phyloP scores from a whole-genome alignment of 805 yeast species.

The Kazachstania martiniae region DNA sequence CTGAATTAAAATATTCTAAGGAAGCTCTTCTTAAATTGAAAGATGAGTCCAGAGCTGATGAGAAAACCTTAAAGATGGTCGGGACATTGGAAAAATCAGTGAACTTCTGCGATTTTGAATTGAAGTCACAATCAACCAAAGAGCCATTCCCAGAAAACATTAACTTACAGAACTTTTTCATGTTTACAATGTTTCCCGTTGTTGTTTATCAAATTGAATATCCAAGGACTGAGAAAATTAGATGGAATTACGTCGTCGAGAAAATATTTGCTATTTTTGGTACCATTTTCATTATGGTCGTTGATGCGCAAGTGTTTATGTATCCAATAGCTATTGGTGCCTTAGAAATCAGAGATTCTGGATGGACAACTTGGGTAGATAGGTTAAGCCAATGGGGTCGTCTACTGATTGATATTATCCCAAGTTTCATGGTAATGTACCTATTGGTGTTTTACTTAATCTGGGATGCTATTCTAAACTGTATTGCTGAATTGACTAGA shows the following conservation, averaged over 20 bases:
- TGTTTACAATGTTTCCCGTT: conserved; percentile 82
- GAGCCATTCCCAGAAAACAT: conserved; percentile 64
- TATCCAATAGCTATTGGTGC: conserved; percentile 66
- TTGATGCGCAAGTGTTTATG: conserved; percentile 65
- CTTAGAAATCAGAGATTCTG: conserved; percentile 42
- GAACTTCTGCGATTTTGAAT: conserved; percentile 60
- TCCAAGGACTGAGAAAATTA: conserved; percentile 61
- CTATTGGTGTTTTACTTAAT: conserved; percentile 75
- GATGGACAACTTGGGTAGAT: conserved; percentile 14
- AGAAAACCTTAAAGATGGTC: conserved; percentile 7
- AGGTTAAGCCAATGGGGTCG: conserved; percentile 18
- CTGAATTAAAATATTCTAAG: conserved; percentile 43
- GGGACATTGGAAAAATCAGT: conserved; percentile 36
- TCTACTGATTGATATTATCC: conserved; percentile 57
- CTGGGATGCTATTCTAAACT: conserved; percentile 90
- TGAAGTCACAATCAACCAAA: conserved; percentile 42
- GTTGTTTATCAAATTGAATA: conserved; percentile 72
- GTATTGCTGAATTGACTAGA: conserved; percentile 75
- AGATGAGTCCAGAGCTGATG: conserved; percentile 11
- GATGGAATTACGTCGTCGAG: conserved; percentile 56
- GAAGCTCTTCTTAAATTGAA: conserved; percentile 32
- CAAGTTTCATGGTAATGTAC: conserved; percentile 69
- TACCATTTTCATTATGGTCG: conserved; percentile 70
- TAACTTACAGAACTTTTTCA: conserved; percentile 52
- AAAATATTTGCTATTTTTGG: conserved; percentile 81